Evolutionary conservation across 352 stramenopile species (phyloP).

Genomic region (Pythium insidiosum): DNA sequence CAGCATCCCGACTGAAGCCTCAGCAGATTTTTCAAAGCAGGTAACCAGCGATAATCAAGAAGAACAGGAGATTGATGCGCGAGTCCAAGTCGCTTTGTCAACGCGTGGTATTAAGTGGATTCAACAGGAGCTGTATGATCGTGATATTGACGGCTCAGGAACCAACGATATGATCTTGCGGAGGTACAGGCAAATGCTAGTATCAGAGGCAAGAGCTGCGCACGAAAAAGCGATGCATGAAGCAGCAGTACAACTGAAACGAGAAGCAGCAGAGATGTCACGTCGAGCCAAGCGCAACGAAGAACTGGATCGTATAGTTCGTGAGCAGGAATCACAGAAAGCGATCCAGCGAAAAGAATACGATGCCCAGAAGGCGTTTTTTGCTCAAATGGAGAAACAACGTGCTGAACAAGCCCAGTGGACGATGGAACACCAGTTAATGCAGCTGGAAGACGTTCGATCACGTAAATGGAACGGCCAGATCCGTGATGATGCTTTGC

Average conservation of each 20-base stretch:
- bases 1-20: no score
- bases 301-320: constrained; percentile 23
- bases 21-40: no score
- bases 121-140: constrained; percentile 76
- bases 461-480: constrained; percentile 41
- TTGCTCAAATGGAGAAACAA: constrained; percentile 50
- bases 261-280: constrained; percentile 14
- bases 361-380: constrained; percentile 39
- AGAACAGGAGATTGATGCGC: no score
- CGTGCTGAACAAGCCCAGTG: constrained; percentile 26
- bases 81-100: constrained; percentile 21
- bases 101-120: constrained; percentile 55
- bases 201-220: constrained; percentile 18
- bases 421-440: constrained; percentile 36
- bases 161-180: constrained; percentile 30
- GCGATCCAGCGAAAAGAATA: constrained; percentile 37
- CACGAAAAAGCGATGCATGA: not conserved
- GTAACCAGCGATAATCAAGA: no score
- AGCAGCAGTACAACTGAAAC: constrained; percentile 1
- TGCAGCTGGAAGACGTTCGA: constrained; percentile 44
- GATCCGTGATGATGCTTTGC: constrained; percentile 19
- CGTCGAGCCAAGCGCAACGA: constrained; percentile 26
- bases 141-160: constrained; percentile 50
- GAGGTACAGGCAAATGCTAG: constrained; percentile 31
- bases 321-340: constrained; percentile 22